Evolutionary conservation across 352 stramenopile genomes (phyloP), one percentile per base, ranked within the genome.

Genomic region (Phytophthora colocasiae): DNA sequence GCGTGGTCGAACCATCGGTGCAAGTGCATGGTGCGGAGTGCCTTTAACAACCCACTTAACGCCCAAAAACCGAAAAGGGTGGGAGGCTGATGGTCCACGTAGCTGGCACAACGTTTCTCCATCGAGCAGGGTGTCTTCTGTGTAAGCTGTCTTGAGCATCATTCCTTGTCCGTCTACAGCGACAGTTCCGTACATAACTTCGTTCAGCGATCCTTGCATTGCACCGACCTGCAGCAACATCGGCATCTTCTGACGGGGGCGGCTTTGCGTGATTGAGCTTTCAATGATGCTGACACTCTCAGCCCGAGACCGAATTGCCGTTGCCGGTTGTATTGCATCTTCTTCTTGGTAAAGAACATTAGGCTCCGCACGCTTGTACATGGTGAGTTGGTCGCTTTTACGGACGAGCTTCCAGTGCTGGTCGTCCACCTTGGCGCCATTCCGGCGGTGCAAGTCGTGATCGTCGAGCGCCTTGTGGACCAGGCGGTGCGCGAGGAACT

Each of bases 171-270:
- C 61, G 56, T 86, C 72, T 31, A 82, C 72, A 26, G 80, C 69
- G n/a, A 69, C 4, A 19, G 78, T 71, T 41, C 80, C 82, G 59
- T 85, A 91, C 78, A 90, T 86, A 46, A 86, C 64, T 46, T 90
- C 78, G 44, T 90, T 67, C n/a, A 90, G 57, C n/a, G 66, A 56
- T 24, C 66, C 66, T 53, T 43, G 71, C 44, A 85, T 74, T 1
- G 63, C 65, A 8, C 77, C 77, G 2, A 81, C 74, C 38, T 76
- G 71, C 12, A 81, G 71, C 40, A 85, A 10, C 17, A 48, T 54
- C 36, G 73, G 76, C 47, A 82, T 54, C 19, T 68, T 76, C 50
- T 72, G 64, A 51, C 77, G 63, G 57, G 57, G 32, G n/a, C 53
- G 58, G 44, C 58, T 32, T 60, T 58, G 63, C 2, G 43, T 57